Percentiles rank a stretch among this genome's conserved stretches.
These are phyloP conservation scores for Heterobasidion annosum DNA, from an alignment of 1,284 basidiomycete species.

Conservation along the genomic window DNA sequence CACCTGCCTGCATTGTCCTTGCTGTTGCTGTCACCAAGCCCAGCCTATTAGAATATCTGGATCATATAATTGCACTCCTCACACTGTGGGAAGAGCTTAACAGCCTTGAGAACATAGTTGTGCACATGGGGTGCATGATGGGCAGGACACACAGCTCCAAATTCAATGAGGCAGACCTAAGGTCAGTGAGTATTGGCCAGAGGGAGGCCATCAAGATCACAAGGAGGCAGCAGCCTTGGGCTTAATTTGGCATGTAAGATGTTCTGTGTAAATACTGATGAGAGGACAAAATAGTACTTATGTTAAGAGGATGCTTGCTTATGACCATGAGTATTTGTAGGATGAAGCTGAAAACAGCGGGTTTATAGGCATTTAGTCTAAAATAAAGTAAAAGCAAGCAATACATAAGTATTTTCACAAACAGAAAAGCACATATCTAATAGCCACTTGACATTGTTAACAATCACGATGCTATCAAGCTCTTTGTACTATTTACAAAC, in stretches of 20 bases:
- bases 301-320: slow-evolving; percentile 94
- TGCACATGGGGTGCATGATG: slow-evolving; percentile 69
- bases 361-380: slow-evolving; percentile 98
- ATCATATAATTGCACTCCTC: slow-evolving; percentile 57
- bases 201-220: slow-evolving; percentile 92
- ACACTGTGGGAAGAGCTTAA: slow-evolving; percentile 65
- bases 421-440: slow-evolving; percentile 47
- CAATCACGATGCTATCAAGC: slow-evolving; percentile 94
- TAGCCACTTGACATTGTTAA: slow-evolving; percentile 90
- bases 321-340: slow-evolving; percentile 90
- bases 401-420: background rate
- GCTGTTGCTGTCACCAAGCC: slow-evolving; percentile 34
- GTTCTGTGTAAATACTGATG: background rate
- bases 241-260: slow-evolving; percentile 1
- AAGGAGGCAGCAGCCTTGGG: slow-evolving; percentile 81
- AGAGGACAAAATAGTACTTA: slow-evolving; percentile 18
- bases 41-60: slow-evolving; percentile 66
- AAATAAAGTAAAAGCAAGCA: background rate
- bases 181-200: slow-evolving; percentile 80
- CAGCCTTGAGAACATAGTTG: slow-evolving; percentile 76
- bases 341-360: slow-evolving; percentile 91
- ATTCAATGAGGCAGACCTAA: slow-evolving; percentile 86
- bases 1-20: slow-evolving; percentile 17
- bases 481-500: slow-evolving; percentile 96
- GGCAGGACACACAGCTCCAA: slow-evolving; percentile 83